Evolutionary conservation across 2,329 filamentous ascomycete species (phyloP).

Genomic region (Madurella fahalii): DNA sequence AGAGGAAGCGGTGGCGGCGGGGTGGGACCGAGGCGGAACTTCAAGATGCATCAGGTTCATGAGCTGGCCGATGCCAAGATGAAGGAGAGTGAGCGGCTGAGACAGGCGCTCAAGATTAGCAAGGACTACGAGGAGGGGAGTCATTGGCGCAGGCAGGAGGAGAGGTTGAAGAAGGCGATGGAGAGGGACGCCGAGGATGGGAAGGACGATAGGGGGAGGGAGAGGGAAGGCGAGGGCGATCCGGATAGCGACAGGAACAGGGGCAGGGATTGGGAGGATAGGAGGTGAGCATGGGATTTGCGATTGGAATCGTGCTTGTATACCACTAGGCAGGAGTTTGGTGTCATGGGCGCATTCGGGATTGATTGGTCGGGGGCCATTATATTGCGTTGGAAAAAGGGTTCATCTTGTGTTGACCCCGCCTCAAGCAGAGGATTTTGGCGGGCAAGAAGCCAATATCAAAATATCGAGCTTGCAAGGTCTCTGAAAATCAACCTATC

Average conservation of each 20-base stretch:
- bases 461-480: too few species aligned
- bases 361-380: not conserved
- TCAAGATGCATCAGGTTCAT: slow-evolving; percentile 94
- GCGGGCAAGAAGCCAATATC: too few species aligned
- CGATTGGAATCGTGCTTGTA: not conserved
- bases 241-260: not conserved
- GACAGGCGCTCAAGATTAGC: slow-evolving; percentile 81
- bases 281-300: not conserved
- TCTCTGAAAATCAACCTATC: too few species aligned
- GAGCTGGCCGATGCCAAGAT: slow-evolving; percentile 96
- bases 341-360: not conserved
- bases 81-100: slow-evolving; percentile 83
- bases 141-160: slow-evolving; percentile 82
- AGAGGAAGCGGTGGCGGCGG: slow-evolving; percentile 32
- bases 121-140: slow-evolving; percentile 81
- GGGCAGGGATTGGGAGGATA: not conserved
- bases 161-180: slow-evolving; percentile 49
- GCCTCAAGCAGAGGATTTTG: too few species aligned
- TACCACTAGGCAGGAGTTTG: not conserved
- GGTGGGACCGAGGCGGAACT: slow-evolving; percentile 41
- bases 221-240: not conserved
- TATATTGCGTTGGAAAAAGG: too few species aligned
- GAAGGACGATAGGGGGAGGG: slow-evolving; percentile 9
- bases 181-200: slow-evolving; percentile 35
- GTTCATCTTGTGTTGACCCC: too few species aligned